phyloP scores from a whole-genome alignment of 2,329 filamentous ascomycete genomes.

The Aureobasidium zeae region DNA sequence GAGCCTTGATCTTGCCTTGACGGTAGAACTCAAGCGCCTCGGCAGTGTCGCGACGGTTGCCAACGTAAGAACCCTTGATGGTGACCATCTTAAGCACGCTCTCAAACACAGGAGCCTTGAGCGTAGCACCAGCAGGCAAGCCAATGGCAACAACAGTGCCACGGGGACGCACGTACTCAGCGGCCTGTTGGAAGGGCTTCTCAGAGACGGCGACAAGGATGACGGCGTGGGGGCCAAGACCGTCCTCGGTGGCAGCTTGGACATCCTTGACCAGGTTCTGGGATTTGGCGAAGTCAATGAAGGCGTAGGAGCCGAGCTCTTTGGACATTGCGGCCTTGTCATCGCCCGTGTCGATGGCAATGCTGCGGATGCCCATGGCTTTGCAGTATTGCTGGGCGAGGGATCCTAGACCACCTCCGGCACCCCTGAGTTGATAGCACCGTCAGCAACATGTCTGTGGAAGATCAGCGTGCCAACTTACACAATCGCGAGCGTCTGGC shows the following conservation, averaged over 20 bases:
- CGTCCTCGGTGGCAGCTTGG: constrained; percentile 68
- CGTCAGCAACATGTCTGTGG: no score
- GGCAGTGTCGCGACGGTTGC: constrained; percentile 76
- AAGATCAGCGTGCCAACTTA: no score
- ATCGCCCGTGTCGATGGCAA: constrained; percentile 74
- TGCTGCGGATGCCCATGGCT: constrained; percentile 74
- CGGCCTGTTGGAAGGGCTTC: constrained; percentile 92
- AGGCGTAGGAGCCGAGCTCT: constrained; percentile 61
- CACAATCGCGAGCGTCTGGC: constrained; percentile 73
- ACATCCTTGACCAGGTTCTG: constrained; percentile 77
- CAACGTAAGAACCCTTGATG: constrained; percentile 90
- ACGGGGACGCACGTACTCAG: constrained; percentile 72
- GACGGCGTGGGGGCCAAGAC: constrained; percentile 77
- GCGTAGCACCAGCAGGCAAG: constrained; percentile 67
- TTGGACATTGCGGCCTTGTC: constrained; percentile 67
- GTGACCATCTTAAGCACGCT: constrained; percentile 82
- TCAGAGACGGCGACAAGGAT: constrained; percentile 78
- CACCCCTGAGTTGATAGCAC: no score
- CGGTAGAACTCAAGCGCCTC: constrained; percentile 88
- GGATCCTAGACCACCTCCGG: constrained; percentile 71
- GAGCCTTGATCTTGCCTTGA: constrained; percentile 64
- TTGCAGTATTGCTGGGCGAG: constrained; percentile 80
- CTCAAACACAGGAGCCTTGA: constrained; percentile 80
- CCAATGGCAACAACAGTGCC: constrained; percentile 85
- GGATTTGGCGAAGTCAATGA: constrained; percentile 69